These are phyloP conservation scores for Bjerkandera adusta DNA, from an alignment of 1,284 basidiomycete genomes.

Conservation along the genomic window DNA sequence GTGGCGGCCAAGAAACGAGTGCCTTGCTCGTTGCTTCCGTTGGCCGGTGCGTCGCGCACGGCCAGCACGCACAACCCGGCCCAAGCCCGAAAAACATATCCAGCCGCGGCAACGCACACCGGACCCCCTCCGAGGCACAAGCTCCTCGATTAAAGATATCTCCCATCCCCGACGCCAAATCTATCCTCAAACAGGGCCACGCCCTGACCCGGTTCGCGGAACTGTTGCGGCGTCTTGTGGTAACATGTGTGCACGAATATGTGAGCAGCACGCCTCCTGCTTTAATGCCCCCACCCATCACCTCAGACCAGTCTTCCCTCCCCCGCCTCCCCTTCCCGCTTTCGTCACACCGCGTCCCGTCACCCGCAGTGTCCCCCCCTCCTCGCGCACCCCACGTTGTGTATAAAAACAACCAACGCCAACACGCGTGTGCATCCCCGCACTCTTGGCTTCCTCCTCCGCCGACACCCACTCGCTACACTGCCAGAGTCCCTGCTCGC, in stretches of 20 bases:
- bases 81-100: no score
- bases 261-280: constrained; percentile 3
- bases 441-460: no score
- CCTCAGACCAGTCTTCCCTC: constrained; percentile 5
- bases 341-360: constrained; percentile 1
- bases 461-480: background rate
- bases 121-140: no score
- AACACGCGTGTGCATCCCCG: background rate
- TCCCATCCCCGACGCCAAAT: constrained; percentile 11
- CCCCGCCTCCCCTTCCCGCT: constrained; percentile 4
- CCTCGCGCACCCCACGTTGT: background rate
- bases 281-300: constrained; percentile 12
- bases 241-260: constrained; percentile 17
- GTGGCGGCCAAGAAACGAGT: no score
- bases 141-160: constrained; percentile 7
- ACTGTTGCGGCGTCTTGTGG: constrained; percentile 19
- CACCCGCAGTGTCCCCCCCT: background rate
- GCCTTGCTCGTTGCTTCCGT: no score
- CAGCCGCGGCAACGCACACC: no score
- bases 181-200: constrained; percentile 6
- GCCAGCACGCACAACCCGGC: no score
- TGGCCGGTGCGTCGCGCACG: no score
- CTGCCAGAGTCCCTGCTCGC: background rate
- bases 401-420: background rate
- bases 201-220: constrained; percentile 14